Conservation (phyloP, 768 basidiomycete genomes). For the Mycena polygramma region DNA sequence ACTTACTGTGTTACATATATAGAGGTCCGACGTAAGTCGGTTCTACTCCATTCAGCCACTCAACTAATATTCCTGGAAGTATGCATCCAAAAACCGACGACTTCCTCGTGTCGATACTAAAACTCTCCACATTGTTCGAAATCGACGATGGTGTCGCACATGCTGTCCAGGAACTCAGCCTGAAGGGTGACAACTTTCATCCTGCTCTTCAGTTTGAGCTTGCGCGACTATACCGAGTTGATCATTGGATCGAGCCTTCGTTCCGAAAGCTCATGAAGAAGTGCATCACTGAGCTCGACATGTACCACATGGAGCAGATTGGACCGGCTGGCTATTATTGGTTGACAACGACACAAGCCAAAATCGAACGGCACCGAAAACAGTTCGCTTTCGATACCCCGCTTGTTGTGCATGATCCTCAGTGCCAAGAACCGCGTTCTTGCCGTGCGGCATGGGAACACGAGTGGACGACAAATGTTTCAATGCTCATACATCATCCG, state of each 20-base stretch:
- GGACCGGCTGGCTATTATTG: not conserved
- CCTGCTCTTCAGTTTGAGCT: conserved; percentile 12
- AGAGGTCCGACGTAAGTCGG: not conserved
- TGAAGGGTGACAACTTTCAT: not conserved
- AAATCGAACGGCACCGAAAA: not conserved
- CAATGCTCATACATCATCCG: conserved; percentile 14
- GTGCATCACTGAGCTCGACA: not conserved
- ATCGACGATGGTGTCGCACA: not conserved
- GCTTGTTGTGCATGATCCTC: not conserved
- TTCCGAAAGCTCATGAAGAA: not conserved
- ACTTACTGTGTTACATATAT: not conserved
- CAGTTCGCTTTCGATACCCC: conserved; percentile 4
- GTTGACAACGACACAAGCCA: not conserved
- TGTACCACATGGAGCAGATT: not conserved
- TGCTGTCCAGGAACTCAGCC: not conserved
- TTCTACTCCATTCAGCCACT: not conserved
- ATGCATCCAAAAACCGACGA: conserved; percentile 12
- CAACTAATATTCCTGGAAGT: not conserved
- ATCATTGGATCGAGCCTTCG: conserved; percentile 4
- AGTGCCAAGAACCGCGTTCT: not conserved
- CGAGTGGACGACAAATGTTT: conserved; percentile 6
- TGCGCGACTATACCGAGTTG: conserved; percentile 3
- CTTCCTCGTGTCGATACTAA: not conserved
- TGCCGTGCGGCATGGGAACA: not conserved
- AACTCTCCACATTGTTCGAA: conserved; percentile 11